These are phyloP conservation scores for Sporothrix variecibatus DNA, from an alignment of 2,329 filamentous ascomycete genomes.

Conservation along the genomic window DNA sequence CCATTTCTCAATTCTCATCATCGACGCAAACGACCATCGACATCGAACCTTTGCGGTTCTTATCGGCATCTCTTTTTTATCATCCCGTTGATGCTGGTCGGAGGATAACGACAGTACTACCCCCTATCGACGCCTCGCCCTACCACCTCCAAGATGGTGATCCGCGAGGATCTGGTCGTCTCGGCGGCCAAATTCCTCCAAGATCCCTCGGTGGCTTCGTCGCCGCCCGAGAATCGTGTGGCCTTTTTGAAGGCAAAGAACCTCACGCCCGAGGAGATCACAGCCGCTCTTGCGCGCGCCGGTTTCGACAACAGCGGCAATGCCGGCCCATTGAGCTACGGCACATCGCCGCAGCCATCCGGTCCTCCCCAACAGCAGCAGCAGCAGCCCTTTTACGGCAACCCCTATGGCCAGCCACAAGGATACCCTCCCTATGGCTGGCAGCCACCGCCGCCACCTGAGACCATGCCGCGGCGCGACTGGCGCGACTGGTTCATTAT, in stretches of 20 bases:
- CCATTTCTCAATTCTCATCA: background rate
- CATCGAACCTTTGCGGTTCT: background rate
- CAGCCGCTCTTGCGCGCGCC: constrained; percentile 75
- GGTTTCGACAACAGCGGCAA: constrained; percentile 54
- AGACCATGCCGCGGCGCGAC: constrained; percentile 73
- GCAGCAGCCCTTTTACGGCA: constrained; percentile 45
- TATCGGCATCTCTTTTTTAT: background rate
- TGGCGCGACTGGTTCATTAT: constrained; percentile 99
- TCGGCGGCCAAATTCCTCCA: constrained; percentile 87
- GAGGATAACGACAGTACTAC: background rate
- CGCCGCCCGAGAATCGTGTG: constrained; percentile 88
- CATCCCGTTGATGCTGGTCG: background rate
- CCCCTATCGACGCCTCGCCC: background rate
- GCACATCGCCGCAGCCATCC: background rate
- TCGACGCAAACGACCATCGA: background rate
- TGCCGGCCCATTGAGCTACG: constrained; percentile 37
- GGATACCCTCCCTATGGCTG: constrained; percentile 56
- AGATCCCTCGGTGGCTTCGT: constrained; percentile 86
- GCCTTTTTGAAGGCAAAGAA: constrained; percentile 96
- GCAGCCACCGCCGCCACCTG: constrained; percentile 55
- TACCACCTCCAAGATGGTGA: constrained; percentile 59
- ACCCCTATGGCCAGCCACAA: constrained; percentile 47
- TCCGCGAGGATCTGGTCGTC: constrained; percentile 88
- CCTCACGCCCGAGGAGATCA: constrained; percentile 92
- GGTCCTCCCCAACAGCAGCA: constrained; percentile 38